Conservation (phyloP, 257 asterid genomes). For the Craterostigma plantagineum region DNA sequence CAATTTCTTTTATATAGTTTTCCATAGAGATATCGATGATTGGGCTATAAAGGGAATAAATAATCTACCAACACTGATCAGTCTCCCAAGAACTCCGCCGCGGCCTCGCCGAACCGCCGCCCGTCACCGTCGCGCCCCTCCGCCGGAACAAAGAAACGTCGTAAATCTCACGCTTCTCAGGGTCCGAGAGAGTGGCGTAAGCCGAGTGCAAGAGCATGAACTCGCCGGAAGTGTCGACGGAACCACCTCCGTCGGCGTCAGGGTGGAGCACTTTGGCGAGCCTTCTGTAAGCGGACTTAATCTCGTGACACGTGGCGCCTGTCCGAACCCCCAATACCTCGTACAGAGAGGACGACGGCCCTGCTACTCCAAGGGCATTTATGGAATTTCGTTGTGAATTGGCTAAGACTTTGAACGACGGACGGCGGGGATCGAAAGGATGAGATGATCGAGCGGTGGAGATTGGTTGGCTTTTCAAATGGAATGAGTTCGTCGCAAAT, state of each 20-base stretch:
- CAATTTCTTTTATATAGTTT: no score
- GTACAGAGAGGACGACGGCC: conserved; percentile 8
- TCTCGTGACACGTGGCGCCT: conserved; percentile 28
- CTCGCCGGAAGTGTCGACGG: conserved; percentile 16
- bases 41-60: no score
- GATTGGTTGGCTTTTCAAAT: no score
- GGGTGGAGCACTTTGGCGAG: conserved; percentile 41
- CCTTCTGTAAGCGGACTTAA: conserved; percentile 37
- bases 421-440: no score
- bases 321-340: conserved; percentile 28
- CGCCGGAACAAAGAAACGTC: conserved; percentile 26
- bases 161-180: conserved; percentile 53
- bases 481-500: no score
- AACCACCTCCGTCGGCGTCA: conserved; percentile 17
- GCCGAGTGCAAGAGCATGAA: conserved; percentile 68
- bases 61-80: conserved; percentile 69
- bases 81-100: conserved; percentile 58
- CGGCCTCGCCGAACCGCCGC: not conserved
- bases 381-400: not conserved
- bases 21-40: no score
- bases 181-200: conserved; percentile 61
- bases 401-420: not conserved
- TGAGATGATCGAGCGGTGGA: no score
- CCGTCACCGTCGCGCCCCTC: conserved; percentile 13
- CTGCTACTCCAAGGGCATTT: no score